Conservation (phyloP, 805 yeast species). For the Ogataea pignaliae region DNA sequence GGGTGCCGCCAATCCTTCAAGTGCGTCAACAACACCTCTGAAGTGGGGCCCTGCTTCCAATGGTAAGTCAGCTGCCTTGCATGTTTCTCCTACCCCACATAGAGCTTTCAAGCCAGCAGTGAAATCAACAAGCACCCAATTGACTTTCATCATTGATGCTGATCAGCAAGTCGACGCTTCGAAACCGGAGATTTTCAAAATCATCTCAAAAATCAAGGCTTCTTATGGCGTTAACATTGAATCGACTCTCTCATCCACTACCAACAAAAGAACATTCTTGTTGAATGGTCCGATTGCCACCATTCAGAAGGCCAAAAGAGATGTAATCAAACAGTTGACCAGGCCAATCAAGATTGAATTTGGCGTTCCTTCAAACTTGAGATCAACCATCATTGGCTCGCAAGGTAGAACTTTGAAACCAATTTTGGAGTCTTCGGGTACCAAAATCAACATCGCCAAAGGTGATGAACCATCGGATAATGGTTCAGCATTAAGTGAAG, state of each 20-base stretch:
- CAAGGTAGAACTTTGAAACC: slow-evolving; percentile 81
- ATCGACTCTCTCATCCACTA: slow-evolving; percentile 71
- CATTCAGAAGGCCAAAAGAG: slow-evolving; percentile 68
- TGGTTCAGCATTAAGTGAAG: slow-evolving; percentile 23
- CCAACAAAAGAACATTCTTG: slow-evolving; percentile 77
- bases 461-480: slow-evolving; percentile 15
- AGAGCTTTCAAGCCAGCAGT: slow-evolving; percentile 35
- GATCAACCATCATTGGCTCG: slow-evolving; percentile 80
- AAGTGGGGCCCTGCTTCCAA: slow-evolving; percentile 34
- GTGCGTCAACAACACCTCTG: slow-evolving; percentile 29
- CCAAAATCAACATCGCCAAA: slow-evolving; percentile 64
- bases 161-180: slow-evolving; percentile 62
- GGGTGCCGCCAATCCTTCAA: slow-evolving; percentile 41
- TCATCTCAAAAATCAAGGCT: slow-evolving; percentile 58
- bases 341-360: slow-evolving; percentile 63
- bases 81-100: slow-evolving; percentile 19
- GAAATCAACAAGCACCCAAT: slow-evolving; percentile 62
- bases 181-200: slow-evolving; percentile 64
- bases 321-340: slow-evolving; percentile 69
- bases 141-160: slow-evolving; percentile 70
- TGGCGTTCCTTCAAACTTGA: slow-evolving; percentile 68
- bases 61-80: slow-evolving; percentile 12
- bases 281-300: slow-evolving; percentile 68
- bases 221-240: slow-evolving; percentile 66
- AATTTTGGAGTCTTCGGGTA: slow-evolving; percentile 62